Evolutionary conservation across 1,284 basidiomycete genomes (phyloP).

Genomic region (Boletus mariae): DNA sequence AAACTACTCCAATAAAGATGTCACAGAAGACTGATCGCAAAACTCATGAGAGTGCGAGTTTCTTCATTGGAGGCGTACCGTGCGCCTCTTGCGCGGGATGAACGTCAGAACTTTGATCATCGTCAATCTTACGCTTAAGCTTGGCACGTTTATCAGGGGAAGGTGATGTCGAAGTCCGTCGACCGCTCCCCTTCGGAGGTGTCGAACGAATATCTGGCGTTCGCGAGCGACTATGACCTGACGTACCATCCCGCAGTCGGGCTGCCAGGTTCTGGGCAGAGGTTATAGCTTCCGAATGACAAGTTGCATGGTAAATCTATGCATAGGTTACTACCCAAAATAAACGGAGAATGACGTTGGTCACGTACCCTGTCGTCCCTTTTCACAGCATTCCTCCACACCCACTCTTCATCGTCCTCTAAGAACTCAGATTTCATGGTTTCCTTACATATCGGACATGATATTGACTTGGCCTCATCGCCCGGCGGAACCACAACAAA

Average conservation of each 20-base stretch:
- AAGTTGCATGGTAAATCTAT: constrained; percentile 89
- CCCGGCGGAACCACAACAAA: constrained; percentile 86
- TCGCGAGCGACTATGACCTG: constrained; percentile 60
- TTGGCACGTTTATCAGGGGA: constrained; percentile 50
- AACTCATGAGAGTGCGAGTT: constrained; percentile 42
- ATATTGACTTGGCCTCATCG: constrained; percentile 73
- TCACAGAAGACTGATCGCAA: constrained; percentile 6
- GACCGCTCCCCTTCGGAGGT: constrained; percentile 38
- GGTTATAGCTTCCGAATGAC: constrained; percentile 74
- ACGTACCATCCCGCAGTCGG: constrained; percentile 57
- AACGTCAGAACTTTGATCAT: constrained; percentile 36
- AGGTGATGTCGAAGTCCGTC: constrained; percentile 41
- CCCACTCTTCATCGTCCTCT: constrained; percentile 98
- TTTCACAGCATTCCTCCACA: constrained; percentile 89
- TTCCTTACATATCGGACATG: constrained; percentile 98
- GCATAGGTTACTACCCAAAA: background rate
- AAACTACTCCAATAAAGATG: constrained; percentile 37
- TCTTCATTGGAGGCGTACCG: constrained; percentile 57
- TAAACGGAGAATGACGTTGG: background rate
- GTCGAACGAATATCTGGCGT: constrained; percentile 61
- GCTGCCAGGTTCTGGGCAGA: constrained; percentile 62
- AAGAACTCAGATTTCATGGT: constrained; percentile 86
- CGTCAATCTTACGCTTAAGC: constrained; percentile 68
- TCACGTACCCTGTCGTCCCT: constrained; percentile 75
- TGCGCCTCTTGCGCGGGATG: constrained; percentile 31